These are phyloP conservation scores for Psilocybe tampanensis DNA, from an alignment of 768 basidiomycete species.

Conservation along the genomic window DNA sequence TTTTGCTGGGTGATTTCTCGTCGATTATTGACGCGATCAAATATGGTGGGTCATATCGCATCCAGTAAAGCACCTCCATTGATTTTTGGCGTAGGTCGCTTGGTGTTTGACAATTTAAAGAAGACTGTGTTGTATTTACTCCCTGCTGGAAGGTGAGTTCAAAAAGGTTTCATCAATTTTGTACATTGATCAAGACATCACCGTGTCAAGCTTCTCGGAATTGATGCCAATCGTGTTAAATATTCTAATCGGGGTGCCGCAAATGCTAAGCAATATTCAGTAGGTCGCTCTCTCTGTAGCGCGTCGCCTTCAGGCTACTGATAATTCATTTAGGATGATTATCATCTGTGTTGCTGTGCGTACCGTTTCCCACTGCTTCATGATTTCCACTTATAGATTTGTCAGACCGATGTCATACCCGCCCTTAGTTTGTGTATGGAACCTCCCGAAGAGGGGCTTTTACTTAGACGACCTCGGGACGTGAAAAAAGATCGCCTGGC, in stretches of 20 bases:
- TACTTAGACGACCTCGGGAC: slow-evolving; percentile 56
- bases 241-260: slow-evolving; percentile 37
- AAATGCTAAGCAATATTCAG: slow-evolving; percentile 40
- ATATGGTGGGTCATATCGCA: slow-evolving; percentile 39
- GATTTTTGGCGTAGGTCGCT: slow-evolving; percentile 37
- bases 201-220: slow-evolving; percentile 50
- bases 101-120: slow-evolving; percentile 67
- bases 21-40: slow-evolving; percentile 65
- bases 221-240: slow-evolving; percentile 62
- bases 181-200: neutral
- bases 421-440: slow-evolving; percentile 59
- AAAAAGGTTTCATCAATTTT: neutral
- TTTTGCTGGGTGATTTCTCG: slow-evolving; percentile 67
- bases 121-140: slow-evolving; percentile 54
- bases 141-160: slow-evolving; percentile 48
- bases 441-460: slow-evolving; percentile 60
- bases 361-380: neutral
- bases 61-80: neutral
- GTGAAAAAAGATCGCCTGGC: slow-evolving; percentile 58
- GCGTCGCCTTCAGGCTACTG: neutral
- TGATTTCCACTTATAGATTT: neutral
- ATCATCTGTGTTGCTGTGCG: slow-evolving; percentile 51
- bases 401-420: slow-evolving; percentile 54
- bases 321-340: slow-evolving; percentile 30
- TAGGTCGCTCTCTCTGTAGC: slow-evolving; percentile 27